phyloP scores from a whole-genome alignment of 2,329 filamentous ascomycete genomes.

The Alternaria sp. region DNA sequence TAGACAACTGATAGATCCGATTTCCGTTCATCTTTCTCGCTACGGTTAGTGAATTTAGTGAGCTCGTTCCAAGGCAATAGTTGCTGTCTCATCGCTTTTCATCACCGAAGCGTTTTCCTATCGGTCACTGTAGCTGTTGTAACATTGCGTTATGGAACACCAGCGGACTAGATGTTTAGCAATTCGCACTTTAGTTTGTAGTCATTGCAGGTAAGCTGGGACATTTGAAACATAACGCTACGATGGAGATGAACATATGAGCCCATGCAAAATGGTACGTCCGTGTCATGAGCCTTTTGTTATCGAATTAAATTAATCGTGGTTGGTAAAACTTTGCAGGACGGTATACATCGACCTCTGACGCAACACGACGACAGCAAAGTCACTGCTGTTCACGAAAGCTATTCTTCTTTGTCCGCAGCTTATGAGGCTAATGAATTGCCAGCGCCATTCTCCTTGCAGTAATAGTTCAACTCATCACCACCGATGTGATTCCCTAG shows the following conservation, averaged over 20 bases:
- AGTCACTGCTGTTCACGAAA: background rate
- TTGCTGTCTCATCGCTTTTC: background rate
- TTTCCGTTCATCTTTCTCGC: background rate
- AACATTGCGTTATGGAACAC: background rate
- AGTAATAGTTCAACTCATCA: constrained; percentile 38
- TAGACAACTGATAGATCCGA: background rate
- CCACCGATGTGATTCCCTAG: constrained; percentile 35
- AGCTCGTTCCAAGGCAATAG: background rate
- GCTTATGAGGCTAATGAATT: constrained; percentile 15
- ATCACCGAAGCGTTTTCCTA: background rate
- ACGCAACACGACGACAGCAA: background rate
- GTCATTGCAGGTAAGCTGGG: background rate
- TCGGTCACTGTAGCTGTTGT: background rate
- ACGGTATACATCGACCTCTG: background rate
- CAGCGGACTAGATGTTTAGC: background rate
- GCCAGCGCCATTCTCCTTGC: constrained; percentile 27
- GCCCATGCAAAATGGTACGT: background rate
- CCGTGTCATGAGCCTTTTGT: background rate
- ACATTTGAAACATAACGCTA: background rate
- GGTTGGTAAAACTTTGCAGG: background rate
- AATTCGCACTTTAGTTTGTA: background rate
- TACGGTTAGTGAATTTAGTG: background rate
- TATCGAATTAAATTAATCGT: background rate
- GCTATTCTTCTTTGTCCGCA: background rate
- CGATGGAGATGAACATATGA: background rate